phyloP scores from a whole-genome alignment of 306 rosid species.

The Trifolium subterraneum region DNA sequence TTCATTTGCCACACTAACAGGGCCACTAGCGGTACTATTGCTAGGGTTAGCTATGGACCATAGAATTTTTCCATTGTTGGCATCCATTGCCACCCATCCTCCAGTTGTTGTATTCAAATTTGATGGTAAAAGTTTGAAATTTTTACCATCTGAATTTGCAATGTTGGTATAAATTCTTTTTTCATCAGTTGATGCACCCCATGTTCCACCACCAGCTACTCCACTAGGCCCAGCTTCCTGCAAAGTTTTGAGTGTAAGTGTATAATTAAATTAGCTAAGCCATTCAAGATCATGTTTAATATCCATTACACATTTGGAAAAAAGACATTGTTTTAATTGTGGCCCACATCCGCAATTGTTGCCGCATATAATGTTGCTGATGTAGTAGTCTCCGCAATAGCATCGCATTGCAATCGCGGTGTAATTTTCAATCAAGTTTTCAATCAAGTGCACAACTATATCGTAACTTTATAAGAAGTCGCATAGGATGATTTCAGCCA shows the following conservation, averaged over 20 bases:
- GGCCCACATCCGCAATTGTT: too few relatives aligned
- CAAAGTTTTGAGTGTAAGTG: neutral
- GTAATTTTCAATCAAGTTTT: too few relatives aligned
- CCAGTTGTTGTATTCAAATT: conserved; percentile 51
- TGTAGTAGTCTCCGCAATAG: too few relatives aligned
- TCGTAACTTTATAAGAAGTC: too few relatives aligned
- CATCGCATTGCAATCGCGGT: too few relatives aligned
- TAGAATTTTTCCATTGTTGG: conserved; percentile 49
- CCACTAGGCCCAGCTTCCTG: conserved; percentile 79
- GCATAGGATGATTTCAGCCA: too few relatives aligned
- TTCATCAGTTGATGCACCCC: conserved; percentile 75
- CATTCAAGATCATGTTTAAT: neutral
- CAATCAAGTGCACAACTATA: too few relatives aligned
- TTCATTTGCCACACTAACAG: conserved; percentile 67
- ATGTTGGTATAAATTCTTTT: conserved; percentile 63
- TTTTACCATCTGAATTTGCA: conserved; percentile 49
- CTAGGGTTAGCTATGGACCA: conserved; percentile 62
- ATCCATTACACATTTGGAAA: too few relatives aligned
- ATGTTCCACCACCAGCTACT: conserved; percentile 56
- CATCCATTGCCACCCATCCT: conserved; percentile 80
- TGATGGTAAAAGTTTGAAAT: conserved; percentile 65
- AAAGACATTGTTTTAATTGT: too few relatives aligned
- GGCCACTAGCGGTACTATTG: conserved; percentile 48
- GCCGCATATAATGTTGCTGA: too few relatives aligned
- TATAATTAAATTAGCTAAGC: neutral